Base-by-base conservation (phyloP, 345 rosid species). In the Iberis pinnata region DNA sequence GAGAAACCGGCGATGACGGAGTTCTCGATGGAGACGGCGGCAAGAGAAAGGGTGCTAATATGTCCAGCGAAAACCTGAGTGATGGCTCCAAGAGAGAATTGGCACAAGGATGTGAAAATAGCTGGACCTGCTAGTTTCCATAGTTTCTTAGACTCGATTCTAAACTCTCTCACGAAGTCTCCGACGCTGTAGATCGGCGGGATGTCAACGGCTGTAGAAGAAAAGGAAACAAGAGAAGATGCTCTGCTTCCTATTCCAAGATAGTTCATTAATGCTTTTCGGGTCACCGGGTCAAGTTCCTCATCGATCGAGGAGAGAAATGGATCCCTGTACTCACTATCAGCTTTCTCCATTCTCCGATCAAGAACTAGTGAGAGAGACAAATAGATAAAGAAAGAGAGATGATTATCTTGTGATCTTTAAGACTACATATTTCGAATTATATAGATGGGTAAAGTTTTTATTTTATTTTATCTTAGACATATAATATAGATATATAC, bases 51-150 rank as follows among this genome's bases (percentile, higher is more conserved):
- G 20, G 78, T 82, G 26, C 84, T 84, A 16, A 83, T 76, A 59
- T 75, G 86, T 47, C 86, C 84, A 3, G 84, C 84, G 18, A 78
- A 80, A 22, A 80, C 79, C 54, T 83, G 82, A 44, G 84, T 75
- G 60, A 80, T 12, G 15, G 82, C 56, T 71, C 73, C 75, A 50
- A 76, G 78, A 50, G 82, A 54, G 56, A 31, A 80, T n/a, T 77
- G 39, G 1, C 83, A 70, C 27, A 75, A 9, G n/a, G 82, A 62
- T 54, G 75, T 70, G 63, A 80, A 73, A 43, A 80, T 80, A 51
- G 86, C 75, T 1, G 90, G 90, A 3, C 86, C 86, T 1, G 73
- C 80, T 50, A 83, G 69, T 24, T 58, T 47, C 87, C 92, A 83
- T 66, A 80, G 68, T 68, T 73, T 80, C 67, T 73, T 60, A 4